Conservation (phyloP, 257 asterid species). For the Asclepias syriaca region DNA sequence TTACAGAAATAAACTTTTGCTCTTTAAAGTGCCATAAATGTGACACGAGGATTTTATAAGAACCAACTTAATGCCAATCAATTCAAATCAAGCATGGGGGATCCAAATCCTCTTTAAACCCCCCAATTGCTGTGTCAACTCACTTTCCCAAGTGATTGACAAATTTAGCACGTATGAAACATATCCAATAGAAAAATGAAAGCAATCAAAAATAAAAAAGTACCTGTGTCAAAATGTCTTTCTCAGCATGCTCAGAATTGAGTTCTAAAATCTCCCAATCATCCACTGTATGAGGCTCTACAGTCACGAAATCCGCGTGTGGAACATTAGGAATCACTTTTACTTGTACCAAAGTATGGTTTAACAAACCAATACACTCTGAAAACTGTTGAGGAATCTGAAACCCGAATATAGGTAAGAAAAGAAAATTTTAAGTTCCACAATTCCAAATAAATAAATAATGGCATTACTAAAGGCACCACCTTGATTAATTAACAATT, state of each 20-base stretch:
- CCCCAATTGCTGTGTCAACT: not conserved
- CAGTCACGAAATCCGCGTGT: conserved; percentile 70
- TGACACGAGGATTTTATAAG: not conserved
- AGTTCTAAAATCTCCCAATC: conserved; percentile 99
- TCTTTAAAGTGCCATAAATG: not conserved
- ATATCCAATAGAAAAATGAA: not conserved
- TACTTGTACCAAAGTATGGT: conserved; percentile 60
- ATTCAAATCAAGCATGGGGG: not conserved
- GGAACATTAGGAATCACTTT: conserved; percentile 61
- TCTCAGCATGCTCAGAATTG: conserved; percentile 85
- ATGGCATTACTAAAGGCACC: too few species aligned
- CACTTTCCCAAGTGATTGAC: not conserved
- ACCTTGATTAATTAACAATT: too few species aligned
- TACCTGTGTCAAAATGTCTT: conserved; percentile 85
- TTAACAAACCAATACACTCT: conserved; percentile 79
- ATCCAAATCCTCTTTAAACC: not conserved
- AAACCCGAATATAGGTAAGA: conserved; percentile 10
- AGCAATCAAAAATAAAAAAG: not conserved
- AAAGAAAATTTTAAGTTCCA: conserved; percentile 7
- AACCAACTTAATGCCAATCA: not conserved
- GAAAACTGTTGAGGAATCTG: conserved; percentile 82
- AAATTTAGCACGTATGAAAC: not conserved
- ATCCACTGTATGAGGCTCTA: conserved; percentile 95
- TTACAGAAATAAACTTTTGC: not conserved
- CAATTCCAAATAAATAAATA: too few species aligned